Evolutionary conservation across 768 basidiomycete genomes (phyloP).

Genomic region (Calvatia gigantea): DNA sequence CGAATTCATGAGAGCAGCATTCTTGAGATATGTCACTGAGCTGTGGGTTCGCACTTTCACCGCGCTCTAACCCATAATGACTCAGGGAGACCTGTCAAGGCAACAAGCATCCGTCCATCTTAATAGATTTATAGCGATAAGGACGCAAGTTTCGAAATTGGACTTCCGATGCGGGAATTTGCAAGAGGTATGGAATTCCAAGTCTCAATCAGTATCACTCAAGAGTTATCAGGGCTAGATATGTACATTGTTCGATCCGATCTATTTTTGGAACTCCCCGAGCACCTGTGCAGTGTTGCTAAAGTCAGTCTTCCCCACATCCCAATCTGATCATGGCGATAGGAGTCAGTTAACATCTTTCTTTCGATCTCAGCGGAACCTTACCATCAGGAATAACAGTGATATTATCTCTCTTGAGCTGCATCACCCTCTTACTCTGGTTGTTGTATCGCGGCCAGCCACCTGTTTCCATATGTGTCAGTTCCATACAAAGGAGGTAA

Average conservation of each 20-base stretch:
- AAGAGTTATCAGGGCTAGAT: background rate
- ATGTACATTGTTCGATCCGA: background rate
- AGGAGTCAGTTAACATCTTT: background rate
- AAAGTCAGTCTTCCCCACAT: slow-evolving; percentile 38
- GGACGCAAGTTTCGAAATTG: background rate
- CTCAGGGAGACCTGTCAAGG: background rate
- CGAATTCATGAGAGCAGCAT: too few species aligned
- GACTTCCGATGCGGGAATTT: background rate
- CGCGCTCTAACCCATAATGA: too few species aligned
- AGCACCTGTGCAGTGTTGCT: slow-evolving; percentile 36
- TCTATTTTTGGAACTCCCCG: slow-evolving; percentile 43
- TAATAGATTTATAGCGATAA: background rate
- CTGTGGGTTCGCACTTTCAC: too few species aligned
- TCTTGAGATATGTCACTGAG: too few species aligned
- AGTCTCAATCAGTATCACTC: background rate
- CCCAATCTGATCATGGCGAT: slow-evolving; percentile 31
- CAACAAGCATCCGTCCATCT: background rate
- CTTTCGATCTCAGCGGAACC: slow-evolving; percentile 7
- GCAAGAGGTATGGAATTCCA: background rate
- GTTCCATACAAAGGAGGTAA: background rate
- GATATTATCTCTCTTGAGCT: slow-evolving; percentile 48
- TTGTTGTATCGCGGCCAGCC: slow-evolving; percentile 43
- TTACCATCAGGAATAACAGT: slow-evolving; percentile 52
- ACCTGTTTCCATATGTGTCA: slow-evolving; percentile 23
- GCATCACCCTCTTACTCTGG: slow-evolving; percentile 36